Conservation (phyloP, 169 alveolate genomes). For the Eimeria falciformis region DNA sequence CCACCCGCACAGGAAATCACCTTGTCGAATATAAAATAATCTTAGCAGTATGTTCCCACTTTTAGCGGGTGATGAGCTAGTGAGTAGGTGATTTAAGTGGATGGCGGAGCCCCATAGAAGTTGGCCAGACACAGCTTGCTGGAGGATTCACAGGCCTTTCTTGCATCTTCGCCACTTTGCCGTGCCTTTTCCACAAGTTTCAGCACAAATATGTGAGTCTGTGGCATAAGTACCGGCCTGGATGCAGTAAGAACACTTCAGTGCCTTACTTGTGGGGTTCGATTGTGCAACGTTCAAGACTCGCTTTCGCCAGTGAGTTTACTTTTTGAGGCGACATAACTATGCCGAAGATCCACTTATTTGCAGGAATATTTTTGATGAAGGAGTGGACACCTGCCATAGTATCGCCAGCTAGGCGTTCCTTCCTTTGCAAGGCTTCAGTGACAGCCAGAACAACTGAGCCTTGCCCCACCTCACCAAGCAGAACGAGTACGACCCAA, state of each 20-base stretch:
- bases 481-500: neutral
- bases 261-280: neutral
- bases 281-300: too few species aligned
- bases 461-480: conserved; percentile 15
- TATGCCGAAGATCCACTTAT: neutral
- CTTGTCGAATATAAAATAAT: too few species aligned
- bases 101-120: too few species aligned
- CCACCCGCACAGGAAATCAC: too few species aligned
- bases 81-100: too few species aligned
- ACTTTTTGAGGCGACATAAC: too few species aligned
- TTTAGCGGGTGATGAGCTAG: too few species aligned
- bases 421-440: neutral
- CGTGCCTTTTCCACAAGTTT: neutral
- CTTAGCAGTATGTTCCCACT: too few species aligned
- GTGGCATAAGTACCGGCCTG: neutral
- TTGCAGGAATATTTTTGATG: conserved; percentile 7
- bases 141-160: too few species aligned
- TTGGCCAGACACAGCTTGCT: too few species aligned
- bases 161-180: neutral
- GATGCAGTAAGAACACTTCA: neutral
- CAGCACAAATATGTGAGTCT: neutral
- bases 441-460: neutral
- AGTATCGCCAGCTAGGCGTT: neutral
- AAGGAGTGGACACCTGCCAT: conserved; percentile 7
- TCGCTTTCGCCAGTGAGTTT: neutral